These are phyloP conservation scores for Neonectria magnoliae DNA, from an alignment of 2,329 filamentous ascomycete genomes.

Conservation along the genomic window DNA sequence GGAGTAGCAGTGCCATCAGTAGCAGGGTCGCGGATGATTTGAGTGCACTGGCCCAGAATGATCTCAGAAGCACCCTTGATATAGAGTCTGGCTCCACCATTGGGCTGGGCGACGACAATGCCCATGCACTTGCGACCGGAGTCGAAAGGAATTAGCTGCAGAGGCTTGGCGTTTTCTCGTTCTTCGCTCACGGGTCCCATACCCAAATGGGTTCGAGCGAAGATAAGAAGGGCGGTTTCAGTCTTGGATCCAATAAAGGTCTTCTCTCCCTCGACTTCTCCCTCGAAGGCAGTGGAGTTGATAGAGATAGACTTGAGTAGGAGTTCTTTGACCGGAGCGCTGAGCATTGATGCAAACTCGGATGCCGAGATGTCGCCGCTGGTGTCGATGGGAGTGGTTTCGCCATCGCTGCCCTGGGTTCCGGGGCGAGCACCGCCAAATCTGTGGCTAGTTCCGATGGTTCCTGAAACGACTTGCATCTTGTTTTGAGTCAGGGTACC, in stretches of 20 bases:
- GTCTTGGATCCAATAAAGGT: constrained; percentile 83
- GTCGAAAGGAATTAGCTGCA: constrained; percentile 80
- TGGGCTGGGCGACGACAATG: constrained; percentile 62
- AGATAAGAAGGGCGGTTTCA: constrained; percentile 77
- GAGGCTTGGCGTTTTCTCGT: constrained; percentile 66
- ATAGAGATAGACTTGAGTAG: constrained; percentile 69
- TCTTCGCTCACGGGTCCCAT: constrained; percentile 73
- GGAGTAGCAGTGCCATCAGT: constrained; percentile 52
- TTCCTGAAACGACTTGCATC: constrained; percentile 73
- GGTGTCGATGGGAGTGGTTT: constrained; percentile 41
- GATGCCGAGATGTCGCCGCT: constrained; percentile 53
- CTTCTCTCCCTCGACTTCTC: constrained; percentile 72
- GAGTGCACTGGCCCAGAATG: constrained; percentile 65
- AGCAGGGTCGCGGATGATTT: constrained; percentile 61
- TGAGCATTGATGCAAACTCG: constrained; percentile 60
- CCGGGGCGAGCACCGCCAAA: constrained; percentile 58
- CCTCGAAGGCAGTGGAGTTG: constrained; percentile 81
- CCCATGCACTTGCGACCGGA: constrained; percentile 80
- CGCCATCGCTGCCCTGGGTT: constrained; percentile 36
- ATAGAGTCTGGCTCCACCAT: constrained; percentile 64
- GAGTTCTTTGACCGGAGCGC: constrained; percentile 59
- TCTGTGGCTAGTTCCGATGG: constrained; percentile 63
- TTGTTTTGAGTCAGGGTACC: constrained; percentile 75
- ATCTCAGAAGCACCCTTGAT: constrained; percentile 75
- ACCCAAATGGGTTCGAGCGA: constrained; percentile 72